phyloP scores from a whole-genome alignment of 2,329 filamentous ascomycete species.

The Paecilomyces sp. region DNA sequence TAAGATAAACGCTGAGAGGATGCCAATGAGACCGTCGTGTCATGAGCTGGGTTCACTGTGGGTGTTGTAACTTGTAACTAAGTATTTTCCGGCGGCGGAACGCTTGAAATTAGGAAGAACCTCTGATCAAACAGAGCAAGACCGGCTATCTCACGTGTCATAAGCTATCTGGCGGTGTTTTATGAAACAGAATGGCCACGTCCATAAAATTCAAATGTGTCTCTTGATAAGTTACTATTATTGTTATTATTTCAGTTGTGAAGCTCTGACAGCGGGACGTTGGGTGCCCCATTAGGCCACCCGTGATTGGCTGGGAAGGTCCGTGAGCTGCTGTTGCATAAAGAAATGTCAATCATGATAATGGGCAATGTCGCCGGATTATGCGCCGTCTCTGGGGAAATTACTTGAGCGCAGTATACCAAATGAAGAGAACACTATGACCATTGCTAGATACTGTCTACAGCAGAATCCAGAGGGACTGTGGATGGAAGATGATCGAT shows the following conservation, averaged over 20 bases:
- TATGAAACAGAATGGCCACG: no score
- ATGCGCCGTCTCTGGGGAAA: background rate
- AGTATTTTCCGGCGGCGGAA: no score
- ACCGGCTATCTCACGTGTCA: no score
- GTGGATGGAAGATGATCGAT: background rate
- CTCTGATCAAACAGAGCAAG: no score
- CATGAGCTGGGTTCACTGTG: no score
- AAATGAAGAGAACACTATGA: background rate
- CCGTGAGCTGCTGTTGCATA: background rate
- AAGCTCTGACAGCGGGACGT: background rate
- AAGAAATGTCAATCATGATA: background rate
- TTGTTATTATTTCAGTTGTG: background rate
- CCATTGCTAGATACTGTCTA: no score
- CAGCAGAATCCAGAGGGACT: no score
- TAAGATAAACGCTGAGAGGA: background rate
- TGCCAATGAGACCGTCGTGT: no score
- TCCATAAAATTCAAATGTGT: no score
- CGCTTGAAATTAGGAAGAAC: no score
- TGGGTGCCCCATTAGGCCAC: background rate
- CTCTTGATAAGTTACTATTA: background rate
- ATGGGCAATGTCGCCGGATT: background rate
- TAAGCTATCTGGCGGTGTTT: no score
- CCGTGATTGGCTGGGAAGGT: background rate
- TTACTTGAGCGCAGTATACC: background rate
- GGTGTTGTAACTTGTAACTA: no score